Percentiles rank a stretch among this genome's conserved stretches.
Conservation (phyloP, 441 rosid genomes). For the Euphorbia schlechtendalii region DNA sequence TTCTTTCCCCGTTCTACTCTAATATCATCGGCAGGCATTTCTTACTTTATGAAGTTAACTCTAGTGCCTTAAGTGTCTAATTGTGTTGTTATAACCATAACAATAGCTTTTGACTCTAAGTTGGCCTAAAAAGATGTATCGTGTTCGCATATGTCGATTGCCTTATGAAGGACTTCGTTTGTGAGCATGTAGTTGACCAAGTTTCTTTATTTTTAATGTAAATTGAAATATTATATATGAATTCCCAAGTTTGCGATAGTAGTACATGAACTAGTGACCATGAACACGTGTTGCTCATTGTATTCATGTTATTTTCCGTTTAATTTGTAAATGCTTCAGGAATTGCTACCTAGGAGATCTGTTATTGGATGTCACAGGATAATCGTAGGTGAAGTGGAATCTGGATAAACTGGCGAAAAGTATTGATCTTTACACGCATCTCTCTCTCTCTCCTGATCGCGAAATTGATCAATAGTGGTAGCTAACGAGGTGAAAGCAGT, state of each 20-base stretch:
- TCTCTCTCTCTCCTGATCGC: conserved; percentile 26
- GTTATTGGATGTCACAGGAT: conserved; percentile 31
- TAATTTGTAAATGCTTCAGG: conserved; percentile 36
- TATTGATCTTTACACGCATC: conserved; percentile 30
- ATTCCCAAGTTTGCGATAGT: background rate
- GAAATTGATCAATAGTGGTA: conserved; percentile 37
- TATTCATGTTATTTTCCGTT: background rate
- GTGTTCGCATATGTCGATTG: background rate
- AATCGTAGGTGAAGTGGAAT: conserved; percentile 38
- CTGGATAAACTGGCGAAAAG: conserved; percentile 28
- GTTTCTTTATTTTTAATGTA: no score
- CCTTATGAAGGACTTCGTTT: background rate
- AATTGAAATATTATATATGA: background rate
- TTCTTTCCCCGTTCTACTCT: no score
- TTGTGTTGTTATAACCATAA: no score
- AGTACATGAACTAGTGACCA: background rate
- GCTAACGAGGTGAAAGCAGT: conserved; percentile 39
- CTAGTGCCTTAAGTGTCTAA: no score
- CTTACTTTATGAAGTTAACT: no score
- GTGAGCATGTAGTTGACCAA: background rate
- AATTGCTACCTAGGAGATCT: conserved; percentile 57
- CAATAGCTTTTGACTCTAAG: background rate
- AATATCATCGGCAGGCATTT: no score
- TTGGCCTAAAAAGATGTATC: background rate
- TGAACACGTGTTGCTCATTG: conserved; percentile 7